Percentiles rank a stretch among this genome's conserved stretches.
phyloP scores from a whole-genome alignment of 2,329 filamentous ascomycete species.

The Colletotrichum sp. region DNA sequence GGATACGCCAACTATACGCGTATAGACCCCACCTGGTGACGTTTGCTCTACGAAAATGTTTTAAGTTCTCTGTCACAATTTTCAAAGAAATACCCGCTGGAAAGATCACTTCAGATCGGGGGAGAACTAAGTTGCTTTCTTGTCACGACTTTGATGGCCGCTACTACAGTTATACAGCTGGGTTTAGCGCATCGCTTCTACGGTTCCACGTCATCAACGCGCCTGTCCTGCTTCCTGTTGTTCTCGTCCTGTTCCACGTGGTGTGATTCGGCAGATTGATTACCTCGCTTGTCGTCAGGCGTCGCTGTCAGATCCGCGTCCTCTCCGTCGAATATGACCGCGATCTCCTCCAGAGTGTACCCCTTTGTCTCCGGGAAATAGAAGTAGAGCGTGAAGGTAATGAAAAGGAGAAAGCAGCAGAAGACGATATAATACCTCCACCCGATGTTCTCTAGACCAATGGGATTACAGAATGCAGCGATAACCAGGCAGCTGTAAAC shows the following conservation, averaged over 20 bases:
- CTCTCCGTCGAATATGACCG: neutral
- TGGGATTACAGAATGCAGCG: slow-evolving; percentile 44
- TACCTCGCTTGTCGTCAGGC: too few relatives aligned
- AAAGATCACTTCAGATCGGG: neutral
- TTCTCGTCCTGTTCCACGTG: too few relatives aligned
- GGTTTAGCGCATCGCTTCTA: too few relatives aligned
- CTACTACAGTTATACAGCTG: too few relatives aligned
- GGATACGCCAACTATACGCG: neutral
- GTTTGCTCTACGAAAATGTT: neutral
- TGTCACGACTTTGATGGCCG: too few relatives aligned
- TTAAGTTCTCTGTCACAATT: neutral
- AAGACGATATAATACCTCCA: slow-evolving; percentile 48
- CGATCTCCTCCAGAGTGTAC: slow-evolving; percentile 3
- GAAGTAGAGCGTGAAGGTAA: slow-evolving; percentile 39
- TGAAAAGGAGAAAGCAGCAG: slow-evolving; percentile 34
- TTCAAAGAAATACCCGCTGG: neutral
- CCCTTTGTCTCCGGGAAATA: slow-evolving; percentile 38
- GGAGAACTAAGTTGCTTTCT: neutral
- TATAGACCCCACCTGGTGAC: neutral
- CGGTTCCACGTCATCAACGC: too few relatives aligned
- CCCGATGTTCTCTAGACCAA: slow-evolving; percentile 37
- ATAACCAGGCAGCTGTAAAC: slow-evolving; percentile 27
- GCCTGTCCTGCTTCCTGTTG: too few relatives aligned
- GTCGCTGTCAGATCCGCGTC: too few relatives aligned
- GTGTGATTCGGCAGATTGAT: too few relatives aligned